phyloP scores from a whole-genome alignment of 257 asterid genomes.

The Solanum sejunctum region DNA sequence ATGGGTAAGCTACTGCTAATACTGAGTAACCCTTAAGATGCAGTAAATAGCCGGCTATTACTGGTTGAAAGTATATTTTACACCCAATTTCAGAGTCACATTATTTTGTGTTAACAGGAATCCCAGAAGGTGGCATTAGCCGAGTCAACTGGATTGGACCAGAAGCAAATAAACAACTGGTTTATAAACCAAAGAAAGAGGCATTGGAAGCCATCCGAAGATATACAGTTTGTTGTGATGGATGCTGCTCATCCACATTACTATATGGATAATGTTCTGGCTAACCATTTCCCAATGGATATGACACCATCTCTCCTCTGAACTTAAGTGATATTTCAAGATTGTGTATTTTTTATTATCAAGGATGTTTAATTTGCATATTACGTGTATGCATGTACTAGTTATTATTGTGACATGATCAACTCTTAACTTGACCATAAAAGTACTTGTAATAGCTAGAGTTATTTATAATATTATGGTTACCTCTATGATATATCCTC shows the following conservation, averaged over 20 bases:
- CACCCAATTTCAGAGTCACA: not conserved
- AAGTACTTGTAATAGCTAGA: not conserved
- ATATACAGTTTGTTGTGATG: constrained; percentile 92
- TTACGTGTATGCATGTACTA: not conserved
- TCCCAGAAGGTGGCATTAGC: constrained; percentile 91
- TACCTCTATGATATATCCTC: not conserved
- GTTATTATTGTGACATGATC: not conserved
- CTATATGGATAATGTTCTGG: constrained; percentile 62
- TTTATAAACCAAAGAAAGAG: constrained; percentile 88
- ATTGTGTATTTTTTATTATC: not conserved
- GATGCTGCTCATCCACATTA: constrained; percentile 63
- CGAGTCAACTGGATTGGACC: constrained; percentile 83
- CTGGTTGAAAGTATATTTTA: not conserved
- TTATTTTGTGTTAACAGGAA: constrained; percentile 30
- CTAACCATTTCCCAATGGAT: constrained; percentile 66
- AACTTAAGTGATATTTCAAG: not conserved
- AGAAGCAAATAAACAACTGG: constrained; percentile 95
- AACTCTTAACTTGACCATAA: not conserved
- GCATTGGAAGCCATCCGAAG: constrained; percentile 98
- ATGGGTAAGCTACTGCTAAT: not conserved
- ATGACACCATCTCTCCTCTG: constrained; percentile 63
- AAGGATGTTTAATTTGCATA: not conserved
- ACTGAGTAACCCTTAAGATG: not conserved
- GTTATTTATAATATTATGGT: not conserved
- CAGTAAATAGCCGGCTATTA: not conserved